phyloP scores from a whole-genome alignment of 441 rosid genomes.

The Populus trichocarpa region DNA sequence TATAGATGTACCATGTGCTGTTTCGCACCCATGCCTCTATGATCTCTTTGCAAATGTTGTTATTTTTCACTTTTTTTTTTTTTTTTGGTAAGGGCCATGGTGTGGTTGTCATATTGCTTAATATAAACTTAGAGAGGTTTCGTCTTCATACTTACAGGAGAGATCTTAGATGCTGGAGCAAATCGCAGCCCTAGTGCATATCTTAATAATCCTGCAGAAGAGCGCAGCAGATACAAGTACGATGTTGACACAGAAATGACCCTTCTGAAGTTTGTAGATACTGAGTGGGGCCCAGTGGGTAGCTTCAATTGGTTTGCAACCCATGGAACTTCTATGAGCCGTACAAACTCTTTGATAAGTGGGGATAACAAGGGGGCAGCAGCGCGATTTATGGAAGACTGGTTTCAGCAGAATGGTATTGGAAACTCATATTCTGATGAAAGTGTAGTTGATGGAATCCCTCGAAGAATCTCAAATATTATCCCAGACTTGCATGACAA shows the following conservation, averaged over 20 bases:
- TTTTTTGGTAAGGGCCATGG: neutral
- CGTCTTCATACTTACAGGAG: slow-evolving; percentile 51
- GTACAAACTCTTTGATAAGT: slow-evolving; percentile 85
- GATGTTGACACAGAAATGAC: slow-evolving; percentile 93
- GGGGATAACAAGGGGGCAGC: slow-evolving; percentile 99
- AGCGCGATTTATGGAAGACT: slow-evolving; percentile 92
- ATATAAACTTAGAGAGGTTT: slow-evolving; percentile 10
- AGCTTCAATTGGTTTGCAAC: slow-evolving; percentile 98
- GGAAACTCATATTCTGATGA: slow-evolving; percentile 36
- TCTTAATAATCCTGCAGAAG: slow-evolving; percentile 73
- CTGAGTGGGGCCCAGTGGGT: slow-evolving; percentile 88
- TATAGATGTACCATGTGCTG: neutral
- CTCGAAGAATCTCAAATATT: slow-evolving; percentile 70
- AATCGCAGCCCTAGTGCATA: slow-evolving; percentile 97
- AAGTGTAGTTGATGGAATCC: slow-evolving; percentile 39
- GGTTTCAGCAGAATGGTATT: slow-evolving; percentile 56
- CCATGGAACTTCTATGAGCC: slow-evolving; percentile 98
- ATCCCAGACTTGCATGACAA: slow-evolving; percentile 38
- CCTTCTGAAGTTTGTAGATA: slow-evolving; percentile 85
- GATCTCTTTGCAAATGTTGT: neutral
- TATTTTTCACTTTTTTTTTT: neutral
- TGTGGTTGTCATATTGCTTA: neutral
- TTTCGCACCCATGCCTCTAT: neutral
- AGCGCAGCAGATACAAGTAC: slow-evolving; percentile 66
- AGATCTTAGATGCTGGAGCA: slow-evolving; percentile 79